Base-by-base conservation (phyloP, 805 yeast species). In the Lachancea quebecensis region DNA sequence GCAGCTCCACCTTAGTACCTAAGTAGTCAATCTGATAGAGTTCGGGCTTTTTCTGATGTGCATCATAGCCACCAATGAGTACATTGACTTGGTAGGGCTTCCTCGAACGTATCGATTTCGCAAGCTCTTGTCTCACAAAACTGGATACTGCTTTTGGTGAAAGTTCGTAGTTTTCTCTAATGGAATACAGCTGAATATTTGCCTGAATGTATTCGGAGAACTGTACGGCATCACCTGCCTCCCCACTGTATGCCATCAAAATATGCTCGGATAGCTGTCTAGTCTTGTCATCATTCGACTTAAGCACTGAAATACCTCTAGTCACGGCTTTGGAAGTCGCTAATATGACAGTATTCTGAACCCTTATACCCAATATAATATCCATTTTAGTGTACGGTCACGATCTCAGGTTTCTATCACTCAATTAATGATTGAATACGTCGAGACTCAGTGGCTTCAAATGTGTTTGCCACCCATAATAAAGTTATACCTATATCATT, bases 241-340 rank as follows among this genome's bases (percentile, higher is more conserved):
- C 99, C 46, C 99, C 99, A 1, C 95, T 83, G 69, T 70, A 90
- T 36, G 97, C 96, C 71, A 93, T 74, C 55, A 90, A 70, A 44
- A 85, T 77, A 62, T 84, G 91, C 33, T 80, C 75, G 55, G 86
- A 86, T 56, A 91, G 73, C 28, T 65, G 67, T 53, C 90, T 70
- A 9, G 95, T 86, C 69, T 88, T 88, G 66, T 83, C 89, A 65
- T 88, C 96, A 40, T 75, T 72, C 42, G 78, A 80, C 59, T 86
- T 86, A 54, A 88, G 68, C 41, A 88, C 77, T 11, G 95, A 82
- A 45, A 89, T 84, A 46, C 96, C 96, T 55, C 99, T 78, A 9
- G 95, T 86, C 47, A 83, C 86, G 4, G 97, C 96, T 64, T 84
- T 87, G 10, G 97, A 89, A n/a, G 98, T 86, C 59, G 96, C 96